Evolutionary conservation across 1,139 yeast species (phyloP).

Genomic region (Meyerozyma guilliermondii): DNA sequence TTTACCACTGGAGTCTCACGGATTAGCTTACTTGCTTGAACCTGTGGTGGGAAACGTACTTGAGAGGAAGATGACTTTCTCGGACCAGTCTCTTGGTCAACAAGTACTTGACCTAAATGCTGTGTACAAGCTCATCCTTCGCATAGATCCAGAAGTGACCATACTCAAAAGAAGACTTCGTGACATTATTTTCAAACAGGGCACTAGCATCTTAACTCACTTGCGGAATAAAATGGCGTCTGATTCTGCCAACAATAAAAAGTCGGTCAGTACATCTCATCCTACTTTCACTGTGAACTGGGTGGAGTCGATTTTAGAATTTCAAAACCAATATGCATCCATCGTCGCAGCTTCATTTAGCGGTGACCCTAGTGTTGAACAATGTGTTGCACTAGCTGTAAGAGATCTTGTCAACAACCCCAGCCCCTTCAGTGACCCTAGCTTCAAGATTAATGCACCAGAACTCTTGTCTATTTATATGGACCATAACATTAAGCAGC

Average conservation of each 20-base stretch:
- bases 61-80: slow-evolving; percentile 9
- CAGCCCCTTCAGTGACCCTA: slow-evolving; percentile 4
- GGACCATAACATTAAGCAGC: slow-evolving; percentile 66
- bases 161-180: slow-evolving; percentile 48
- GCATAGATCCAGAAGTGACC: slow-evolving; percentile 51
- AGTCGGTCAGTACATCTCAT: slow-evolving; percentile 24
- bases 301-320: slow-evolving; percentile 56
- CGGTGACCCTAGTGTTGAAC: slow-evolving; percentile 46
- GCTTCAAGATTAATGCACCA: slow-evolving; percentile 44
- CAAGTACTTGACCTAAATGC: slow-evolving; percentile 31
- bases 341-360: slow-evolving; percentile 47
- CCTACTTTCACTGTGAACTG: slow-evolving; percentile 61
- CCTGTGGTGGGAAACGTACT: slow-evolving; percentile 21
- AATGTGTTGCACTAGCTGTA: slow-evolving; percentile 57
- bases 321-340: slow-evolving; percentile 48
- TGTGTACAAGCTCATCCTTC: slow-evolving; percentile 45
- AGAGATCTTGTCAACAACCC: slow-evolving; percentile 52
- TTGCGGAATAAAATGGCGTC: background rate
- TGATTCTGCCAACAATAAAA: slow-evolving; percentile 19
- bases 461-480: slow-evolving; percentile 73
- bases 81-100: slow-evolving; percentile 1
- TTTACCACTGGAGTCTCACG: slow-evolving; percentile 46
- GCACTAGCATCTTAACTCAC: slow-evolving; percentile 15
- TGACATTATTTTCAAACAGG: slow-evolving; percentile 41
- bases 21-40: slow-evolving; percentile 53